Base-by-base conservation (phyloP, 495 filamentous ascomycete species). In the Penicillium mononematosum region DNA sequence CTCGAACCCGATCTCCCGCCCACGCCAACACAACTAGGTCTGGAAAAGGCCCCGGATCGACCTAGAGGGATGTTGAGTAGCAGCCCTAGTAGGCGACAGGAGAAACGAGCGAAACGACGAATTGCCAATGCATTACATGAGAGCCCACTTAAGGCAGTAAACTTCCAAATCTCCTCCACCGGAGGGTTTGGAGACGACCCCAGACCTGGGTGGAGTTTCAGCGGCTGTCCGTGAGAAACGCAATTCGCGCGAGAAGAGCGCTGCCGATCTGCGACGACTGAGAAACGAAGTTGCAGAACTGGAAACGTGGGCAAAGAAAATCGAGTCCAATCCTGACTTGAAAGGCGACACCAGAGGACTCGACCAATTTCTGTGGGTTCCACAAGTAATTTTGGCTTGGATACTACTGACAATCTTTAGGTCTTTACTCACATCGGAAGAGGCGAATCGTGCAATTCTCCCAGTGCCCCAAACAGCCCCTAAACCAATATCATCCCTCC, bases 1-100 rank as follows among this genome's bases (percentile, higher is more conserved):
- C 74, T 76, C 17, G 87, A 91, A 60, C 87, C 86, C 9, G 85
- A 88, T 36, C 74, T 91, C 22, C 88, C 88, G 9, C 86, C 86
- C 10, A 90, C 87, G 4, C 87, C 87, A 19, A 84, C 83, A 31
- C 80, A 86, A 54, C 62, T 78, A 39, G 83, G 83, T 4, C 70
- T 86, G 52, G 81, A 78, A 56, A 69, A 66, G 41, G 73, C 70
- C 6, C 71, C 70, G 1, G 70, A 71, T 44, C 72, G 72, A 39
- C 64, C 66, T 1, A 70, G 58, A 58, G 71, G 70, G 11, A 56
- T 73, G 10, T 43, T 76, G 36, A 79, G 75, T 50, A 78, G 75
- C 55, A 80, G 75, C 45, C 76, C 78, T 5, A 76, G 66, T 51
- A 55, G 66, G 41, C 70, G 70, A 54, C 65, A 68, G 51, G 66